Evolutionary conservation across 2,329 filamentous ascomycete species (phyloP), one percentile per base, ranked within the genome.

Genomic region (Fusarium sp.): DNA sequence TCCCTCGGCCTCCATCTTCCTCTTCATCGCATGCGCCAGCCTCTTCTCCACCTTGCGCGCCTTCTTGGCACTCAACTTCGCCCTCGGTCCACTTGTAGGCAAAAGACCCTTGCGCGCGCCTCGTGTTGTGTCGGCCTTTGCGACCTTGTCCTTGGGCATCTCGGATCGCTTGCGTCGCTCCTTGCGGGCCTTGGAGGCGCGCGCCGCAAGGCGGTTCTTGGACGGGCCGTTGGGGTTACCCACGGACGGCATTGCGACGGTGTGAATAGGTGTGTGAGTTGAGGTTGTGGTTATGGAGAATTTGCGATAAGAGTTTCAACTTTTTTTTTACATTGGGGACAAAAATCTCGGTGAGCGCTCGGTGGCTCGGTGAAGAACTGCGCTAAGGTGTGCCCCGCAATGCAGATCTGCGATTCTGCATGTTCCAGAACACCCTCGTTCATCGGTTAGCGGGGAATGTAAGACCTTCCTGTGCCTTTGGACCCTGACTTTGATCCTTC

Each of bases 181-280:
- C 67, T 85, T 84, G 53, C 80, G 81, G 40, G 79, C 77, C 67
- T 79, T 83, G 54, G 83, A 80, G 21, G 82, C 80, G 63, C 81
- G 80, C 36, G 84, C 84, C 19, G 80, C 80, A 39, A 84, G 77
- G 15, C 85, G 83, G 81, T 87, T 87, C 73, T 84, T 84, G 54
- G 85, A 88, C 11, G 82, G 81, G 46, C 80, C 82, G 82, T 89
- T 89, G 74, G 86, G 87, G 79, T 88, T 89, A 69, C 85, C 85
- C 71, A 87, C 83, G 47, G 86, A 88, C 17, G 84, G 82, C 85
- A 87, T 88, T 66, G 57, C 74, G 51, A 24, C 21, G 51, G 38
- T 17, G 7, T 55, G 19, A 40, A 43, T 8, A 13, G 36, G 26
- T 24, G 38, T 39, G 31, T 39, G 36, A 39, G 38, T 45, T 36